Base-by-base conservation (phyloP, 805 yeast species). In the Metschnikowia continentalis region DNA sequence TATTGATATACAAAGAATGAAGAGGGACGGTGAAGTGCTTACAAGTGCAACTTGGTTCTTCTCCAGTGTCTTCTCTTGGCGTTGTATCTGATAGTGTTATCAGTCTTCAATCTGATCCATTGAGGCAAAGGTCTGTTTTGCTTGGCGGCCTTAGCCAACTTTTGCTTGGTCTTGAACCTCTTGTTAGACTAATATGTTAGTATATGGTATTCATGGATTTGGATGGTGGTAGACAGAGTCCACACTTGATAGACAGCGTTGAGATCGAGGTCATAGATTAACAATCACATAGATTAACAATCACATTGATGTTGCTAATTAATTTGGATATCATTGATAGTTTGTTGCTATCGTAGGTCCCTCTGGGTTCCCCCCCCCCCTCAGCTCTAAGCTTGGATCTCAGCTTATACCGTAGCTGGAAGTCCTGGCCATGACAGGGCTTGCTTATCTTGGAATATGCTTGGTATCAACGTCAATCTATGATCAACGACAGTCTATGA, bases 51-150 rank as follows among this genome's bases (percentile, higher is more conserved):
- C 96, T 92, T 92, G 73, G 97, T 92, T 88, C 98, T 89, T 88
- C 97, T 92, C 99, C 99, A 92, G 94, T 94, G 96, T 86, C 98
- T 88, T 89, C 98, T 90, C 90, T 94, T 94, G 76, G 96, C 95
- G 82, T 92, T 92, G 88, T 90, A 90, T 85, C 96, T 90, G 83
- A 94, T 87, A 71, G 84, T 91, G 96, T 90, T 92, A 79, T 81
- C 85, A 76, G 98, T 90, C 88, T 90, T 92, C 79, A 91, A 84
- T 83, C 98, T 90, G 88, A 92, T 81, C 97, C 97, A 92, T 82
- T 91, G 97, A 72, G 99, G 99, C 78, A 92, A 87, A 76, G 97
- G 97, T 85, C 98, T 90, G 92, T 90, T 92, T 82, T 90, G 96
- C 83, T 90, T 92, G 77, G 84, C 85, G 75, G 96, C 97, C 86